These are phyloP conservation scores for Penicillium sp. DNA, from an alignment of 2,329 filamentous ascomycete genomes.

Conservation along the genomic window DNA sequence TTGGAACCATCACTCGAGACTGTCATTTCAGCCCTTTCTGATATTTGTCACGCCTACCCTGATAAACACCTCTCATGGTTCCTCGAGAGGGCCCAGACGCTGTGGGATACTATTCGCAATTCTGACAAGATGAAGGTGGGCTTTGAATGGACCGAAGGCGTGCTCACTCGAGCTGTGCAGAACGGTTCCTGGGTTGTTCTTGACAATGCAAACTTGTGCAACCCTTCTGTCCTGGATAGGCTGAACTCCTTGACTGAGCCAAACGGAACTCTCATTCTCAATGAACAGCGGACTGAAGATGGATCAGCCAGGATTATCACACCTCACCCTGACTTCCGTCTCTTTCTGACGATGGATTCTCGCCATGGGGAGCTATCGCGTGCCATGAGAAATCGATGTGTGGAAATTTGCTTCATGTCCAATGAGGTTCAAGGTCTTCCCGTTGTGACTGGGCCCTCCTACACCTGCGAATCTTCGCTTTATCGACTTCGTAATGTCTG, in stretches of 20 bases:
- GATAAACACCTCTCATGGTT: slow-evolving; percentile 46
- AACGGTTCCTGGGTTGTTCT: slow-evolving; percentile 87
- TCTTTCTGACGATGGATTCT: slow-evolving; percentile 91
- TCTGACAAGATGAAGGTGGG: slow-evolving; percentile 62
- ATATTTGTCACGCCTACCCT: slow-evolving; percentile 40
- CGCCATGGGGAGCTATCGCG: slow-evolving; percentile 87
- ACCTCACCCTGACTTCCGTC: slow-evolving; percentile 79
- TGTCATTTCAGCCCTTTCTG: slow-evolving; percentile 28
- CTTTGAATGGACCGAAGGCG: slow-evolving; percentile 94
- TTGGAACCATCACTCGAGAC: slow-evolving; percentile 27
- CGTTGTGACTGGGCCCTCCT: slow-evolving; percentile 26
- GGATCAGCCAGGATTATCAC: slow-evolving; percentile 73
- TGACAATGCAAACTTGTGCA: slow-evolving; percentile 96
- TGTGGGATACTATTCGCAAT: slow-evolving; percentile 50
- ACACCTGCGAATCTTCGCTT: slow-evolving; percentile 36
- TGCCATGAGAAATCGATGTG: slow-evolving; percentile 90
- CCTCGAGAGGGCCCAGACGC: slow-evolving; percentile 45
- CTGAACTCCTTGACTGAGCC: slow-evolving; percentile 92
- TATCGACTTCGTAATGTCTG: slow-evolving; percentile 38
- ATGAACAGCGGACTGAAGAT: slow-evolving; percentile 80
- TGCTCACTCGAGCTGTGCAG: slow-evolving; percentile 80
- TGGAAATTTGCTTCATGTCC: slow-evolving; percentile 73
- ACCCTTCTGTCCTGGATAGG: slow-evolving; percentile 85
- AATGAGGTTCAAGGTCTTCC: slow-evolving; percentile 26
- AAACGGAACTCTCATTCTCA: slow-evolving; percentile 79